Evolutionary conservation across 306 rosid genomes (phyloP), one percentile per base, ranked within the genome.

Genomic region (Medicago lupulina): DNA sequence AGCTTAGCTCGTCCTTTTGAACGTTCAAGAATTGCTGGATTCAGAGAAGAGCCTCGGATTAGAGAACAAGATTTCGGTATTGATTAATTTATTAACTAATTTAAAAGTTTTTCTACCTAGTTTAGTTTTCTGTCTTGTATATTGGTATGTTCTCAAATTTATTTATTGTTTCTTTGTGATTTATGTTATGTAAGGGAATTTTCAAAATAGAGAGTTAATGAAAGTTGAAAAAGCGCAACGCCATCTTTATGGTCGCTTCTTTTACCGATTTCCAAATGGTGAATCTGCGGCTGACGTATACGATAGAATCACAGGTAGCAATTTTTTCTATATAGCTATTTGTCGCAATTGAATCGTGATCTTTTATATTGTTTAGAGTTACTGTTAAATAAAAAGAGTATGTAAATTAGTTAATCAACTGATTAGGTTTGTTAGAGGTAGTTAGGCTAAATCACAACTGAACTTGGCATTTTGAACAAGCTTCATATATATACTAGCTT

Each of bases 211-310:
- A 82, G 97, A 94, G 85, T 86, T 47, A 71, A 94, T 94, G 98
- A 59, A 85, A 83, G 66, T 60, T 28, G 88, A 88, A 71, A 91
- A 91, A 49, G 84, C 69, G 2, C 54, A 78, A 14, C 87, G 98
- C 12, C 31, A 74, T 76, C 86, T 69, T 34, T 94, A 91, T 67
- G 98, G 98, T n/a, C 88, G 97, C 13, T 94, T 94, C 91, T 94
- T 94, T 81, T 94, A 87, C 53, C 87, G 98, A 38, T 94, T 94
- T 81, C 96, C 98, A 0, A 58, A 94, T 47, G 98, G 97, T 19
- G 97, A 94, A 84, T 94, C 97, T 1, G 97, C 98, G 1, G 97
- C 97, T 10, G 98, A 94, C 85, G 98, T 94, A 60, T 94, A 94
- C 41, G 98, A 94, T 16, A 90, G 98, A 83, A 90, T 94, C 71